Percentiles rank a stretch among this genome's conserved stretches.
phyloP scores from a whole-genome alignment of 139 green algal species.

The Chlamydomonas schloesseri region DNA sequence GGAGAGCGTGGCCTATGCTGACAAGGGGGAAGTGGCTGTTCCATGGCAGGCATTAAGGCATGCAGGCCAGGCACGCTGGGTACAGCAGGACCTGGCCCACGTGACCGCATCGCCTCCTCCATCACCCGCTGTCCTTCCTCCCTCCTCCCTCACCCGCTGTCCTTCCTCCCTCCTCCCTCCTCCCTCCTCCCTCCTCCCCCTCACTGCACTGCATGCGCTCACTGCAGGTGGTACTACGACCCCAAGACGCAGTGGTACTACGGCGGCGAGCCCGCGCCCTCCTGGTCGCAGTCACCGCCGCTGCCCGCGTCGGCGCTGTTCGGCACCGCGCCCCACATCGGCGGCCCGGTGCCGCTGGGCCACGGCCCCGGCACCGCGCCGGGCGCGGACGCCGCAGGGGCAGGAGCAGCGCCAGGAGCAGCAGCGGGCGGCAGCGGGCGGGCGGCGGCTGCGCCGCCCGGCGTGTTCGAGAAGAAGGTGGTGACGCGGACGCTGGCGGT shows the following conservation, averaged over 20 bases:
- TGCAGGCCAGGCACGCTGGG: no score
- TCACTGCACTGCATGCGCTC: no score
- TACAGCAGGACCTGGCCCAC: no score
- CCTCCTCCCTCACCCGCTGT: not conserved
- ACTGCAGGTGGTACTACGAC: slow-evolving; percentile 79
- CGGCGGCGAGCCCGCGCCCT: slow-evolving; percentile 73
- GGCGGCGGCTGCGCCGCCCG: not conserved
- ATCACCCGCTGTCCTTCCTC: no score
- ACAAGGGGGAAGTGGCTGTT: no score
- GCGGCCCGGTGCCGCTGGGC: slow-evolving; percentile 48
- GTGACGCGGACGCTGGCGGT: slow-evolving; percentile 34
- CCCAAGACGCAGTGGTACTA: slow-evolving; percentile 80
- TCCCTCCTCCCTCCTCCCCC: no score
- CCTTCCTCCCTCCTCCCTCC: not conserved
- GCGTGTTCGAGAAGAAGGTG: not conserved
- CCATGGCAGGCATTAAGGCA: no score
- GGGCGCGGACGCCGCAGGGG: not conserved
- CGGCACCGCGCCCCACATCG: slow-evolving; percentile 39
- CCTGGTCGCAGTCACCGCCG: slow-evolving; percentile 69
- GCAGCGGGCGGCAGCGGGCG: not conserved
- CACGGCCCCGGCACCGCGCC: slow-evolving; percentile 21
- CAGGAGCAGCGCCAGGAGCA: not conserved
- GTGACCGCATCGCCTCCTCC: no score
- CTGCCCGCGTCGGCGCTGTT: slow-evolving; percentile 69
- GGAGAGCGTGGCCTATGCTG: no score